Conservation (phyloP, 148 eudicot species). For the Polygonum aviculare region DNA sequence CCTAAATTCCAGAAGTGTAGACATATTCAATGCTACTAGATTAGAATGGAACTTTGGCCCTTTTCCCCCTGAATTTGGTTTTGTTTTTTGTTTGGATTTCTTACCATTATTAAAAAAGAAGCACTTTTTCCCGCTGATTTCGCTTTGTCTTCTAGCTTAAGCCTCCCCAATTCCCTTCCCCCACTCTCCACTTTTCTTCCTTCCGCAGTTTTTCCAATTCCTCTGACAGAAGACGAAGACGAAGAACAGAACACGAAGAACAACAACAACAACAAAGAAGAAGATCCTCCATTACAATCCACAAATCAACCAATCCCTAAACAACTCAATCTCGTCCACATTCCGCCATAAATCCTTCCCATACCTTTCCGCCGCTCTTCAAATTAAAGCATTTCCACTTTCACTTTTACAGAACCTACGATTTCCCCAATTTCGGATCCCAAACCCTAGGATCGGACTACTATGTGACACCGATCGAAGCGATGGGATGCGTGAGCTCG, state of each 20-base stretch:
- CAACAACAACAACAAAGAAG: background rate
- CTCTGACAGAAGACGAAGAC: background rate
- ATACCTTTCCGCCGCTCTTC: background rate
- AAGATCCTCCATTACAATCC: background rate
- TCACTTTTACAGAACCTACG: background rate
- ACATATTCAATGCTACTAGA: background rate
- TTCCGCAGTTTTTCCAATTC: background rate
- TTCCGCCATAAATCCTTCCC: background rate
- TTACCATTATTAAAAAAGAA: background rate
- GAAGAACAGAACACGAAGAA: background rate
- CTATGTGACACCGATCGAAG: background rate
- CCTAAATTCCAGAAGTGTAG: background rate
- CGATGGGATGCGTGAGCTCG: slow-evolving; percentile 86
- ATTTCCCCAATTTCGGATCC: background rate
- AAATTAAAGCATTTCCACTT: background rate
- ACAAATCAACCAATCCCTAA: background rate
- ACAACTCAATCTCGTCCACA: background rate
- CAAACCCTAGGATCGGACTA: background rate
- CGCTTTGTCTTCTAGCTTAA: slow-evolving; percentile 4
- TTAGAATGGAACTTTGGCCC: background rate
- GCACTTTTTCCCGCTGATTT: slow-evolving; percentile 8
- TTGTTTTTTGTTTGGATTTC: background rate
- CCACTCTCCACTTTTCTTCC: background rate
- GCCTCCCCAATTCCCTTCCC: background rate
- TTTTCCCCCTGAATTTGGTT: background rate